phyloP scores from a whole-genome alignment of 768 basidiomycete genomes.

The Strobilomyces echinocephalus region DNA sequence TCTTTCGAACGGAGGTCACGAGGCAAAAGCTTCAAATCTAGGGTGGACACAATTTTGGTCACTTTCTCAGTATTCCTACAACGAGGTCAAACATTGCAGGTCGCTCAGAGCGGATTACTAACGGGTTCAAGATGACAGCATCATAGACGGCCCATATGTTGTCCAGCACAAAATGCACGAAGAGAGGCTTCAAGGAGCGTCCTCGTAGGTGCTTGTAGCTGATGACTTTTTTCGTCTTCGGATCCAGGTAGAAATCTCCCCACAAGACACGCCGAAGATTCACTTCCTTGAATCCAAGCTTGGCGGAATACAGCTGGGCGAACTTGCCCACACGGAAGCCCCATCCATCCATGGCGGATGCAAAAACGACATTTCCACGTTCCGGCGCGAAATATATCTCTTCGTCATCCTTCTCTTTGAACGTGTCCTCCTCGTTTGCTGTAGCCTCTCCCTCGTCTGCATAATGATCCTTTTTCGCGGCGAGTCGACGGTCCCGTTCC shows the following conservation, averaged over 20 bases:
- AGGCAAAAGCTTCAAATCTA: conserved; percentile 78
- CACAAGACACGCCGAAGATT: conserved; percentile 85
- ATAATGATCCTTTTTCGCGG: conserved; percentile 64
- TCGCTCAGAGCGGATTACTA: conserved; percentile 32
- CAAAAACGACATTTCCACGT: conserved; percentile 92
- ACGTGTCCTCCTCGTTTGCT: conserved; percentile 59
- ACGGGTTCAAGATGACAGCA: conserved; percentile 85
- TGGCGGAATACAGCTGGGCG: conserved; percentile 85
- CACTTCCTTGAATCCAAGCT: conserved; percentile 84
- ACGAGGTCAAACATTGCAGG: conserved; percentile 8
- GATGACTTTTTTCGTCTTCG: conserved; percentile 91
- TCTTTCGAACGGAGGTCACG: conserved; percentile 93
- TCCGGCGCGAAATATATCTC: conserved; percentile 97
- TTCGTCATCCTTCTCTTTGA: conserved; percentile 95
- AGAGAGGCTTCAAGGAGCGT: conserved; percentile 84
- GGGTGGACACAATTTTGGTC: conserved; percentile 76
- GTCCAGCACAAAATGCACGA: conserved; percentile 95
- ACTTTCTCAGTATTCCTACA: conserved; percentile 85
- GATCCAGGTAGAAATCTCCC: conserved; percentile 97
- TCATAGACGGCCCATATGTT: conserved; percentile 98
- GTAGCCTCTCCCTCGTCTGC: conserved; percentile 62
- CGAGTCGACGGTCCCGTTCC: conserved; percentile 79
- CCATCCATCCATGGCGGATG: conserved; percentile 96
- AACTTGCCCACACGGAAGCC: conserved; percentile 94
- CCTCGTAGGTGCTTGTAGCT: conserved; percentile 87